Evolutionary conservation across 192 early-diverging fungal genomes (phyloP).

Genomic region (Allomyces arbusculus): DNA sequence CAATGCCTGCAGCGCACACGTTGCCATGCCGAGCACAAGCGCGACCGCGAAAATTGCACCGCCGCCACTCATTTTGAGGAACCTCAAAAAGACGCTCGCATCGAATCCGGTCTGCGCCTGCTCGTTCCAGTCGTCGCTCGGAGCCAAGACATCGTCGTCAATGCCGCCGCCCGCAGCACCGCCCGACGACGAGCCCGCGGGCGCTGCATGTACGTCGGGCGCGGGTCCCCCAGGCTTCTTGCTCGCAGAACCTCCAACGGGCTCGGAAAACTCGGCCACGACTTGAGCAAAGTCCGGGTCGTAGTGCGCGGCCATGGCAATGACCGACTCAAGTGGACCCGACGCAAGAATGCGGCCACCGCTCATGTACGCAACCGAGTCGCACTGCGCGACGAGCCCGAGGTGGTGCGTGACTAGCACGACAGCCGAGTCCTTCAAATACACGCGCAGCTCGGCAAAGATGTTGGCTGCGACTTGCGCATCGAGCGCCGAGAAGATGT

Average conservation of each 20-base stretch:
- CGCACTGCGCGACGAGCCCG: not conserved
- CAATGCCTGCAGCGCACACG: not conserved
- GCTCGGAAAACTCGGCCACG: not conserved
- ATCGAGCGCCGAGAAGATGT: not conserved
- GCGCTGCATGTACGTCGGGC: not conserved
- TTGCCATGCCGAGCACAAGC: not conserved
- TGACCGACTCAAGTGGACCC: not conserved
- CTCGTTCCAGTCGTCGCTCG: not conserved
- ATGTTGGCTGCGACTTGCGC: not conserved
- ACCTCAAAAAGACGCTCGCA: not conserved
- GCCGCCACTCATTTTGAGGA: not conserved
- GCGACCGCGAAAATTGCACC: not conserved
- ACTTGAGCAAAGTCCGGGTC: not conserved
- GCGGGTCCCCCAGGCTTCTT: not conserved
- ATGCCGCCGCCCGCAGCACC: not conserved
- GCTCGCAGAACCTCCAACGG: too few relatives aligned
- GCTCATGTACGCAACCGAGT: not conserved
- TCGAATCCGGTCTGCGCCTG: not conserved
- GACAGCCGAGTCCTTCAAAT: not conserved
- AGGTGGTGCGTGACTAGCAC: not conserved
- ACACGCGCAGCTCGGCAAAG: not conserved
- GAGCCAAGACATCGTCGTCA: not conserved
- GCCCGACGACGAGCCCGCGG: not conserved
- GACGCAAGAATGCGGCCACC: not conserved
- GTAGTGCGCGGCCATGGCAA: not conserved